Conservation (phyloP, 192 early-diverging fungal species). For the Coemansia furcata region DNA sequence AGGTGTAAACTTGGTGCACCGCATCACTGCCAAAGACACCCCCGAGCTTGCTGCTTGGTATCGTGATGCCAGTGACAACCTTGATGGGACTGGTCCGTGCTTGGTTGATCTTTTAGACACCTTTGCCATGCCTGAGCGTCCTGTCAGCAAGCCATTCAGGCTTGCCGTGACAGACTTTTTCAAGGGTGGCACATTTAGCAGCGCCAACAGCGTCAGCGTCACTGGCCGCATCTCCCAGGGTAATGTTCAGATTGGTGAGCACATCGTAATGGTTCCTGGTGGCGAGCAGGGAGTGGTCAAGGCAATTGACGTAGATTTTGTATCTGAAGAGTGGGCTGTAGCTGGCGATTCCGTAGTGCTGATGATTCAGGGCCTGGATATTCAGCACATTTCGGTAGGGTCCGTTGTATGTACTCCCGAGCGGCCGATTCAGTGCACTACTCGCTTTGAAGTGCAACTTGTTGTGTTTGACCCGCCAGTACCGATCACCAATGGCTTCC, state of each 20-base stretch:
- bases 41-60: constrained; percentile 68
- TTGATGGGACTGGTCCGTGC: constrained; percentile 58
- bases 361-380: constrained; percentile 58
- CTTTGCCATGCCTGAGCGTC: constrained; percentile 70
- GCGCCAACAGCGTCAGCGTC: constrained; percentile 71
- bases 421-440: constrained; percentile 73
- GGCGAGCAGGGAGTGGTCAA: constrained; percentile 73
- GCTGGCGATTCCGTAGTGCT: constrained; percentile 90
- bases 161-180: constrained; percentile 88
- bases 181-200: constrained; percentile 71
- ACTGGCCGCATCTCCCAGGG: constrained; percentile 88
- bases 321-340: constrained; percentile 79
- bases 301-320: constrained; percentile 72
- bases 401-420: constrained; percentile 76
- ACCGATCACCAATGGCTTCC: constrained; percentile 90
- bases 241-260: constrained; percentile 83
- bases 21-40: constrained; percentile 14
- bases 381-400: constrained; percentile 61
- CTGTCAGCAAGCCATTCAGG: constrained; percentile 79
- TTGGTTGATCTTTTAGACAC: constrained; percentile 74
- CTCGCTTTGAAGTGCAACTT: constrained; percentile 77
- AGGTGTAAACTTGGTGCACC: constrained; percentile 78
- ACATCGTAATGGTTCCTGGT: constrained; percentile 78
- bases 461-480: constrained; percentile 91
- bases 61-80: constrained; percentile 8